These are phyloP conservation scores for Theileria annulata DNA, from an alignment of 169 alveolate genomes.

Conservation along the genomic window DNA sequence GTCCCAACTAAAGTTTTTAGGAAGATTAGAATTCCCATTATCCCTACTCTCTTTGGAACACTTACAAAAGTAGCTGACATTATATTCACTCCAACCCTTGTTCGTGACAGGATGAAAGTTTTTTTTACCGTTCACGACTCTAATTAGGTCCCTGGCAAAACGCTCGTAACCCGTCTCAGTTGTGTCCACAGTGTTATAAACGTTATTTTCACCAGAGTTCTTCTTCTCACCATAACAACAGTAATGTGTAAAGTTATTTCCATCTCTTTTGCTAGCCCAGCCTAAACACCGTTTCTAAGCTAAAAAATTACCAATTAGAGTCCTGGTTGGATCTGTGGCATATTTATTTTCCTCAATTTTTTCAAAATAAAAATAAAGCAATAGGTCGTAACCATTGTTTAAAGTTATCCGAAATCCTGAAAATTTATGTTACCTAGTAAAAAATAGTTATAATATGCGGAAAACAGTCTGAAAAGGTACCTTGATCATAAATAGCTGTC, in stretches of 20 bases:
- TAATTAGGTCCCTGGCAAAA: slow-evolving; percentile 25
- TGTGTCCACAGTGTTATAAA: slow-evolving; percentile 26
- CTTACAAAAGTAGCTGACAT: slow-evolving; percentile 8
- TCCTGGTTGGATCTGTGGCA: slow-evolving; percentile 36
- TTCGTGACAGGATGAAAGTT: neutral
- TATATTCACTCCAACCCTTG: slow-evolving; percentile 1
- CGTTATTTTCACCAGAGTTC: neutral
- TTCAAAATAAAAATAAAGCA: slow-evolving; percentile 40
- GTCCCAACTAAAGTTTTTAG: slow-evolving; percentile 48
- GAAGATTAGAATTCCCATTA: slow-evolving; percentile 8
- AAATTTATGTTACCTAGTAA: neutral
- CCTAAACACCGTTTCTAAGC: slow-evolving; percentile 17
- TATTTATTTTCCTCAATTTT: slow-evolving; percentile 36
- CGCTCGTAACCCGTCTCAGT: slow-evolving; percentile 25
- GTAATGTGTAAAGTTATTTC: neutral
- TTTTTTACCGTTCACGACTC: slow-evolving; percentile 13
- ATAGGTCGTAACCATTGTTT: slow-evolving; percentile 16
- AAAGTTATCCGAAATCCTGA: slow-evolving; percentile 45
- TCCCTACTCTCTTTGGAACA: slow-evolving; percentile 19
- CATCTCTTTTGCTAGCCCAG: slow-evolving; percentile 30
- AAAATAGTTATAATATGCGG: neutral
- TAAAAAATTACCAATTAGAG: slow-evolving; percentile 23
- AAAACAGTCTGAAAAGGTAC: slow-evolving; percentile 18
- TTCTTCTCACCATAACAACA: slow-evolving; percentile 44
- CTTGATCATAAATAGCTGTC: slow-evolving; percentile 64